A percentile compares a stretch with the other conserved stretches of the same genome.
Conservation (phyloP, 2,329 filamentous ascomycete genomes). For the Colletotrichum eleusines region DNA sequence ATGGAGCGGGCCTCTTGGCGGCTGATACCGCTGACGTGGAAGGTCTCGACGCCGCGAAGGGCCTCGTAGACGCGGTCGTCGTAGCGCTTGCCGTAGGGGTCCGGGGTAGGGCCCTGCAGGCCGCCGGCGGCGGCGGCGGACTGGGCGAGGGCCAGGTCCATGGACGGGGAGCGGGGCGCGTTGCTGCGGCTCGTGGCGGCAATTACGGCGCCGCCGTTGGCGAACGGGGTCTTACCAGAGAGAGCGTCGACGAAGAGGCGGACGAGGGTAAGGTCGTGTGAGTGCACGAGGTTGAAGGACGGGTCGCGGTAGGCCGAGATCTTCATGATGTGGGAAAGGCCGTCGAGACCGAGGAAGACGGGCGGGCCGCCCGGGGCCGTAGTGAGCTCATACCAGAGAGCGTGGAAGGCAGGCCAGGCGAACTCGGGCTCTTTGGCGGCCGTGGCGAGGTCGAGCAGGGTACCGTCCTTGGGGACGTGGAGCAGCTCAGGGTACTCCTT, state of each 20-base stretch:
- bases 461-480: slow-evolving; percentile 70
- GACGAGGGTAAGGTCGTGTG: slow-evolving; percentile 84
- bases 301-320: slow-evolving; percentile 80
- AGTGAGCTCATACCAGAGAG: slow-evolving; percentile 83
- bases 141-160: slow-evolving; percentile 76
- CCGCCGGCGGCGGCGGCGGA: slow-evolving; percentile 59
- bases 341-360: slow-evolving; percentile 83
- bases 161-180: slow-evolving; percentile 70
- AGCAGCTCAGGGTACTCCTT: slow-evolving; percentile 64
- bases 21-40: slow-evolving; percentile 75
- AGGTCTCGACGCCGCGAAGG: slow-evolving; percentile 62
- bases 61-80: slow-evolving; percentile 68
- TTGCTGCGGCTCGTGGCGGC: slow-evolving; percentile 82
- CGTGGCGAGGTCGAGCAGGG: slow-evolving; percentile 76
- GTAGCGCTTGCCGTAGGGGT: slow-evolving; percentile 69
- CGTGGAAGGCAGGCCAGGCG: slow-evolving; percentile 84
- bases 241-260: slow-evolving; percentile 81
- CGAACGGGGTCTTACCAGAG: slow-evolving; percentile 66
- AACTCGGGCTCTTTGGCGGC: slow-evolving; percentile 80
- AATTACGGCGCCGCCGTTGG: slow-evolving; percentile 84
- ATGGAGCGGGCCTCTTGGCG: slow-evolving; percentile 81
- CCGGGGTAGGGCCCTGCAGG: slow-evolving; percentile 54
- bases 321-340: slow-evolving; percentile 84
- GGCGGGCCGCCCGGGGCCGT: slow-evolving; percentile 62
- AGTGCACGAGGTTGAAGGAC: slow-evolving; percentile 80